A percentile compares a stretch with the other conserved stretches of the same genome.
Conservation (phyloP, 2,329 filamentous ascomycete species). For the Xylariales sp. region DNA sequence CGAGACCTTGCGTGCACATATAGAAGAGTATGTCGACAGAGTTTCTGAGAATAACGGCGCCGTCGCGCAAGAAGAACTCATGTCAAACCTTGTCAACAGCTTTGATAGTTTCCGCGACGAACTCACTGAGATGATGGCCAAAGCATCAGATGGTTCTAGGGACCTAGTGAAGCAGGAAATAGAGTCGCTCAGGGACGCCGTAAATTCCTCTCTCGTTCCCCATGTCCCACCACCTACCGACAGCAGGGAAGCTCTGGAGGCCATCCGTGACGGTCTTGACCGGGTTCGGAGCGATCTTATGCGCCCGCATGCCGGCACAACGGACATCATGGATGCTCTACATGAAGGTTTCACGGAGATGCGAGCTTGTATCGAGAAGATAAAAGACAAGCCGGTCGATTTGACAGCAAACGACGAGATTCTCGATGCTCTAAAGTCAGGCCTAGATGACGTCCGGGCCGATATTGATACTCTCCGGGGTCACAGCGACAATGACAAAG, state of each 20-base stretch:
- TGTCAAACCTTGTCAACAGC: conserved; percentile 73
- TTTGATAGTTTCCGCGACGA: conserved; percentile 76
- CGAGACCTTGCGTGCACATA: conserved; percentile 80
- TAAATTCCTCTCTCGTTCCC: conserved; percentile 76
- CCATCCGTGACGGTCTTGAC: conserved; percentile 78
- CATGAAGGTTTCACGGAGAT: conserved; percentile 88
- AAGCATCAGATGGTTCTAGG: conserved; percentile 62
- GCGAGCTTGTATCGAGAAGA: conserved; percentile 78
- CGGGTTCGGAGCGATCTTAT: conserved; percentile 81
- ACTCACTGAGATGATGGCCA: conserved; percentile 69
- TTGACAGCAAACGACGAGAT: conserved; percentile 90
- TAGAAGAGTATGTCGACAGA: conserved; percentile 83
- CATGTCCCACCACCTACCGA: conserved; percentile 58
- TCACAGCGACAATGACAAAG: conserved; percentile 47
- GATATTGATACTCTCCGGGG: conserved; percentile 85
- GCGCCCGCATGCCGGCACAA: conserved; percentile 74
- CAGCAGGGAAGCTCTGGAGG: conserved; percentile 76
- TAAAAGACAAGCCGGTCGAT: conserved; percentile 82
- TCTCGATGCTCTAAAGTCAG: conserved; percentile 85
- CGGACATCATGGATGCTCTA: conserved; percentile 88
- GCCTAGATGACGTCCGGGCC: conserved; percentile 77
- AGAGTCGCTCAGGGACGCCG: conserved; percentile 80
- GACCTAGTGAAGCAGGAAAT: conserved; percentile 85
- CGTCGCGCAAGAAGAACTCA: conserved; percentile 80
- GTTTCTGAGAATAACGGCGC: conserved; percentile 65